Evolutionary conservation across 1,284 basidiomycete species (phyloP).

Genomic region (Apiotrichum domesticum): DNA sequence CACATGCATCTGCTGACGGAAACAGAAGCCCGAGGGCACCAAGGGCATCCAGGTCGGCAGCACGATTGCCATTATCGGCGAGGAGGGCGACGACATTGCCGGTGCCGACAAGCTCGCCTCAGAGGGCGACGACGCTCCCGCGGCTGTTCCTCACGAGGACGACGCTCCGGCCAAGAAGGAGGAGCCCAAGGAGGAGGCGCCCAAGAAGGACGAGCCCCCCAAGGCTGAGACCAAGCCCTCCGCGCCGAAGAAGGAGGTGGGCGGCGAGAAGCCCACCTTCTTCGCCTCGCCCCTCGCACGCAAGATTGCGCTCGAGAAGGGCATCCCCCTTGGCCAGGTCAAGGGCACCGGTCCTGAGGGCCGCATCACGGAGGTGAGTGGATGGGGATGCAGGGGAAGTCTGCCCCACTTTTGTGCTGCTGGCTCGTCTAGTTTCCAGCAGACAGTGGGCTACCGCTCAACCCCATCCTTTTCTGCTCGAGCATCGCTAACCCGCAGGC

Average conservation of each 20-base stretch:
- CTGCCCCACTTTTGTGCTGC: no score
- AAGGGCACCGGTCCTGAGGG: conserved; percentile 94
- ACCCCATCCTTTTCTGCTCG: not conserved
- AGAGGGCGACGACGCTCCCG: conserved; percentile 39
- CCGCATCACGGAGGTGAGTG: conserved; percentile 73
- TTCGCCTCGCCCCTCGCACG: conserved; percentile 93
- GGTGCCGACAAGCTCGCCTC: conserved; percentile 71
- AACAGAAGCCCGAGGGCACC: conserved; percentile 58
- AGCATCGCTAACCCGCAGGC: conserved; percentile 18
- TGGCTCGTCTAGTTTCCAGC: no score
- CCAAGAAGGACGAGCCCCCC: conserved; percentile 46
- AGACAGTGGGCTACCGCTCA: not conserved
- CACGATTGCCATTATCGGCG: conserved; percentile 81
- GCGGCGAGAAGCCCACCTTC: conserved; percentile 58
- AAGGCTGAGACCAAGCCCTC: conserved; percentile 14
- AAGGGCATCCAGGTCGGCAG: conserved; percentile 82
- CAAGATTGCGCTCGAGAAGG: conserved; percentile 91
- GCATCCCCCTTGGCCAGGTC: conserved; percentile 82
- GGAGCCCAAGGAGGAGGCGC: conserved; percentile 48
- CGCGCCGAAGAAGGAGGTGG: conserved; percentile 6
- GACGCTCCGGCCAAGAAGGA: conserved; percentile 20
- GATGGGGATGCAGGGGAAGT: no score
- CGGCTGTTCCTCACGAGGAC: conserved; percentile 42
- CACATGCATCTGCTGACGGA: no score
- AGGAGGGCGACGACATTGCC: conserved; percentile 89